Conservation (phyloP, 805 yeast species). For the Barnettozyma vustinii region DNA sequence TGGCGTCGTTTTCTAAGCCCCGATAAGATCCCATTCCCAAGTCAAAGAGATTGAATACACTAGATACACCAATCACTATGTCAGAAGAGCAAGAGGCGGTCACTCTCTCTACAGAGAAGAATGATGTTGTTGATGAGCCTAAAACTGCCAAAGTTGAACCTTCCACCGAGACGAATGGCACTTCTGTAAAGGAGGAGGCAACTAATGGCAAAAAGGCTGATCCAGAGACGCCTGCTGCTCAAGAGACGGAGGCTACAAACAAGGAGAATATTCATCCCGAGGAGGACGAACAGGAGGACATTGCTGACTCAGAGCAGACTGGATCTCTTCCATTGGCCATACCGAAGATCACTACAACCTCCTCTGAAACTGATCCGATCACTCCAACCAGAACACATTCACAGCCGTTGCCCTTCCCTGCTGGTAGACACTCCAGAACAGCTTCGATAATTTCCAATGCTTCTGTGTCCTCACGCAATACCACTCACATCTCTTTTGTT, state of each 20-base stretch:
- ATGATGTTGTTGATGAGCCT: not conserved
- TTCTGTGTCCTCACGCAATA: conserved; percentile 22
- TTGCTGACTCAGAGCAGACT: conserved; percentile 12
- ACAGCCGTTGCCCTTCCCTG: conserved; percentile 8
- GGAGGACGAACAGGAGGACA: conserved; percentile 7
- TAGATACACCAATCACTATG: not conserved
- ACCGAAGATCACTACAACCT: conserved; percentile 4
- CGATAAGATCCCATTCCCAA: conserved; percentile 6
- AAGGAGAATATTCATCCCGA: not conserved
- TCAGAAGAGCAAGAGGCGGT: not conserved
- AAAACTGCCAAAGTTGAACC: not conserved
- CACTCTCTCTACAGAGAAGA: not conserved
- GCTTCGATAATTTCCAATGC: conserved; percentile 17
- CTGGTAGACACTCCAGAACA: conserved; percentile 18
- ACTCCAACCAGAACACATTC: conserved; percentile 19
- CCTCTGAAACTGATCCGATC: not conserved
- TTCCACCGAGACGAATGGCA: not conserved
- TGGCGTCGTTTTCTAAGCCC: conserved; percentile 2
- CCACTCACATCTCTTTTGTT: conserved; percentile 36
- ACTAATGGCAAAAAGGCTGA: not conserved
- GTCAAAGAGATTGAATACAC: not conserved
- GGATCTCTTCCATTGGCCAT: not conserved
- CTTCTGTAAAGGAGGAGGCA: not conserved
- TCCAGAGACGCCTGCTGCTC: not conserved
- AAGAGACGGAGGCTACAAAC: not conserved